Evolutionary conservation across 257 asterid species (phyloP).

Genomic region (Petunia secreta): DNA sequence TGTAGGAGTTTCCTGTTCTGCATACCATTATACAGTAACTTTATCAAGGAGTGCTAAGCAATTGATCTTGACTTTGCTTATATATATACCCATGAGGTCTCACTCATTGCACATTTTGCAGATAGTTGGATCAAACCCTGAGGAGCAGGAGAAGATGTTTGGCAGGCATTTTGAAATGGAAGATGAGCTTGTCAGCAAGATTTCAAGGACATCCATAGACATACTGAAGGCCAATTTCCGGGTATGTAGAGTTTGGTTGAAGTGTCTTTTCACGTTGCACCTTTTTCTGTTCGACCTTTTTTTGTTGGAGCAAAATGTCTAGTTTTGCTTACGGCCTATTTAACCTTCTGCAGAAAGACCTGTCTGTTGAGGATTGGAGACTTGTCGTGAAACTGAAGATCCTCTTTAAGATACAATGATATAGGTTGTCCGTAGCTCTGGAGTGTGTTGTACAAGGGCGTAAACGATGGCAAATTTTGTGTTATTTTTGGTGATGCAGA

Average conservation of each 20-base stretch:
- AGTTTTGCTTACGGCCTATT: not conserved
- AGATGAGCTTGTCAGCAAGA: slow-evolving; percentile 95
- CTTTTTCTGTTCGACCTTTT: not conserved
- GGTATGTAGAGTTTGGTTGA: slow-evolving; percentile 45
- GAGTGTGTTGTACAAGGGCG: no score
- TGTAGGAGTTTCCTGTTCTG: not conserved
- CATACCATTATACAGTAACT: not conserved
- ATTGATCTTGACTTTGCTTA: not conserved
- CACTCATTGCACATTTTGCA: slow-evolving; percentile 32
- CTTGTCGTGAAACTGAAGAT: slow-evolving; percentile 75
- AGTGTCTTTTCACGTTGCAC: not conserved
- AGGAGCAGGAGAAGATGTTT: slow-evolving; percentile 91
- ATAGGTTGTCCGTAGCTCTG: not conserved
- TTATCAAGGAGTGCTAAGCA: not conserved
- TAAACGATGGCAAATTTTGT: no score
- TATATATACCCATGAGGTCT: not conserved
- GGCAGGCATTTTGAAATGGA: slow-evolving; percentile 95
- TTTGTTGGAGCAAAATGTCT: not conserved
- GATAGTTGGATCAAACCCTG: slow-evolving; percentile 84
- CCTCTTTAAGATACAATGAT: slow-evolving; percentile 73
- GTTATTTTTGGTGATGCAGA: no score
- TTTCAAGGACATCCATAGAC: slow-evolving; percentile 87
- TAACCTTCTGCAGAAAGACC: slow-evolving; percentile 59
- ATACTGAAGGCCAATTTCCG: slow-evolving; percentile 80
- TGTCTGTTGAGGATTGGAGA: slow-evolving; percentile 71